Evolutionary conservation across 352 stramenopile species (phyloP).

Genomic region (Pythium utonaiense): DNA sequence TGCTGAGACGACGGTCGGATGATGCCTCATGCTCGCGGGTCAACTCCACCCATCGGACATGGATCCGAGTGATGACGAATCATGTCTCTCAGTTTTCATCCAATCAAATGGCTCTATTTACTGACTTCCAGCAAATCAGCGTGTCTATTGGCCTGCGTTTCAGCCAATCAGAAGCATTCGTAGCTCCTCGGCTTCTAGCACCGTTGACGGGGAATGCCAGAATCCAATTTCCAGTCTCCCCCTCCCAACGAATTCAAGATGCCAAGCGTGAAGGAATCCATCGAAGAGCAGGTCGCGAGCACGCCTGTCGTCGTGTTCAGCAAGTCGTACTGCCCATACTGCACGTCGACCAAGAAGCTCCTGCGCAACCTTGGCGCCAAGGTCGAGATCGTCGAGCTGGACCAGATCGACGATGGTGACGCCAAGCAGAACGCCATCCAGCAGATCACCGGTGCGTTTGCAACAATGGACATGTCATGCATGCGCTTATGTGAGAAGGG

Average conservation of each 20-base stretch:
- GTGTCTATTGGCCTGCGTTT: not conserved
- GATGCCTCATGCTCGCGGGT: too few species aligned
- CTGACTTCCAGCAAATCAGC: constrained; percentile 1
- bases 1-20: too few species aligned
- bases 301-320: constrained; percentile 79
- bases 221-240: constrained; percentile 3
- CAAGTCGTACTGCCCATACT: constrained; percentile 95
- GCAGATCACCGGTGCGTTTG: constrained; percentile 39
- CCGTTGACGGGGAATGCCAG: not conserved
- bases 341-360: constrained; percentile 60
- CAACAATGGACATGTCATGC: not conserved
- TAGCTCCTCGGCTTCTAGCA: not conserved
- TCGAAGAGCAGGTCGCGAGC: constrained; percentile 46
- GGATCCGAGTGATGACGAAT: not conserved
- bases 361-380: constrained; percentile 42
- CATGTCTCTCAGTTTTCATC: not conserved
- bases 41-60: not conserved
- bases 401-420: constrained; percentile 39
- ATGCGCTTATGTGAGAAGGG: not conserved
- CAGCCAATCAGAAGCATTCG: not conserved
- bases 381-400: constrained; percentile 55
- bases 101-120: not conserved
- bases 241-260: constrained; percentile 24
- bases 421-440: constrained; percentile 58
- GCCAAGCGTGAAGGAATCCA: constrained; percentile 48